These are phyloP conservation scores for Pseudoperonospora humuli DNA, from an alignment of 352 stramenopile species.

Conservation along the genomic window DNA sequence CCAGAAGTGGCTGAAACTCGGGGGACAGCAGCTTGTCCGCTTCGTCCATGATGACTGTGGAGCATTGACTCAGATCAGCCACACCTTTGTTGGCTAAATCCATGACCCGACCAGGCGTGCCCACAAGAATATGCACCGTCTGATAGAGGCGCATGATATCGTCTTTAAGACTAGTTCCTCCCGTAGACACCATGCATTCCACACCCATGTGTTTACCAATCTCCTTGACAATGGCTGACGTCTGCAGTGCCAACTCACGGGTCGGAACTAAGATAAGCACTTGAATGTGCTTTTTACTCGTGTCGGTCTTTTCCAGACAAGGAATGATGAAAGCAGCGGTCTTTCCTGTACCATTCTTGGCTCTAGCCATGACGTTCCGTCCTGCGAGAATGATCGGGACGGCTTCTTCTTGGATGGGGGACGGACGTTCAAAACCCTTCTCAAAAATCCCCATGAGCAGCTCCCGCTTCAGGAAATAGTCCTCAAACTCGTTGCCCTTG, in stretches of 20 bases:
- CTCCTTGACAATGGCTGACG: conserved; percentile 96
- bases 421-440: conserved; percentile 98
- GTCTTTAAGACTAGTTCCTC: conserved; percentile 97
- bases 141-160: conserved; percentile 99
- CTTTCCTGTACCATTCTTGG: conserved; percentile 99
- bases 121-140: conserved; percentile 98
- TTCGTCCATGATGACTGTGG: conserved; percentile 99
- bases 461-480: conserved; percentile 99
- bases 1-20: conserved; percentile 97
- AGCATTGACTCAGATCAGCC: conserved; percentile 94
- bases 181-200: conserved; percentile 98
- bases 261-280: conserved; percentile 98
- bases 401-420: conserved; percentile 98
- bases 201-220: conserved; percentile 97
- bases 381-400: conserved; percentile 98
- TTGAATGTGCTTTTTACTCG: conserved; percentile 94
- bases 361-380: conserved; percentile 95
- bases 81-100: conserved; percentile 98
- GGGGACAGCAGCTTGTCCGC: conserved; percentile 98
- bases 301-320: conserved; percentile 99
- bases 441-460: conserved; percentile 99
- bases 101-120: conserved; percentile 97
- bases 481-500: conserved; percentile 99
- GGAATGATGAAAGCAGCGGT: conserved; percentile 99
- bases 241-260: conserved; percentile 98